A percentile compares a stretch with the other conserved stretches of the same genome.
phyloP scores from a whole-genome alignment of 2,329 filamentous ascomycete species.

The Talaromyces atroroseus region DNA sequence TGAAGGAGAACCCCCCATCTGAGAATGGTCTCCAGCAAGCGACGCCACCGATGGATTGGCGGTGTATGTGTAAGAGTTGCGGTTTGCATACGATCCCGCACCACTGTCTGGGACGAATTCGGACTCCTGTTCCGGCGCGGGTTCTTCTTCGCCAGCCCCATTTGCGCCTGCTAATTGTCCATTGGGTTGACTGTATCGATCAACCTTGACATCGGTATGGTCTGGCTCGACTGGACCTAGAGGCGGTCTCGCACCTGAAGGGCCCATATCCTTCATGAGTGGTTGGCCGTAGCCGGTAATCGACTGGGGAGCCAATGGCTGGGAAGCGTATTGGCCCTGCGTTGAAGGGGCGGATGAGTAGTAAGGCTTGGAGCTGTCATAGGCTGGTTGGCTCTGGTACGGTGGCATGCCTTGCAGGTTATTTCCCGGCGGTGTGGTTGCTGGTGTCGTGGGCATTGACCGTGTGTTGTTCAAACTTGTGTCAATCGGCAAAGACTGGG shows the following conservation, averaged over 20 bases:
- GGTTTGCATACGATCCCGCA: conserved; percentile 64
- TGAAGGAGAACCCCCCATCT: conserved; percentile 72
- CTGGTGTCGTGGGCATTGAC: conserved; percentile 86
- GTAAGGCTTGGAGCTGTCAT: conserved; percentile 71
- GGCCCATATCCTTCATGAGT: conserved; percentile 87
- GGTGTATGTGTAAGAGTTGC: conserved; percentile 71
- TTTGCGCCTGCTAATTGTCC: conserved; percentile 51
- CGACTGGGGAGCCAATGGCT: conserved; percentile 56
- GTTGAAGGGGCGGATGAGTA: conserved; percentile 65
- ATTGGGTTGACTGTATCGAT: conserved; percentile 56
- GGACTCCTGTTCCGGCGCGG: conserved; percentile 63
- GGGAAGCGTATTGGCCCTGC: conserved; percentile 63
- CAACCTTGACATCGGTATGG: conserved; percentile 62
- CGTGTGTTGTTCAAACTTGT: conserved; percentile 70
- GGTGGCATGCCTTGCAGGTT: conserved; percentile 71
- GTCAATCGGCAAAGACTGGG: conserved; percentile 74
- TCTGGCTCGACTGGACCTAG: conserved; percentile 57
- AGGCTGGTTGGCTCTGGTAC: conserved; percentile 66
- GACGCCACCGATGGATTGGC: conserved; percentile 60
- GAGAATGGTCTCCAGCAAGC: conserved; percentile 65
- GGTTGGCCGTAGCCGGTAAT: conserved; percentile 63
- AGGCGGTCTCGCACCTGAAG: conserved; percentile 60
- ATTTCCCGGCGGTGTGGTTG: conserved; percentile 78
- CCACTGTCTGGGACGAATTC: conserved; percentile 84
- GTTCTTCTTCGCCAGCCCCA: conserved; percentile 61